Evolutionary conservation across 768 basidiomycete species (phyloP).

Genomic region (Podaxis pistillaris): DNA sequence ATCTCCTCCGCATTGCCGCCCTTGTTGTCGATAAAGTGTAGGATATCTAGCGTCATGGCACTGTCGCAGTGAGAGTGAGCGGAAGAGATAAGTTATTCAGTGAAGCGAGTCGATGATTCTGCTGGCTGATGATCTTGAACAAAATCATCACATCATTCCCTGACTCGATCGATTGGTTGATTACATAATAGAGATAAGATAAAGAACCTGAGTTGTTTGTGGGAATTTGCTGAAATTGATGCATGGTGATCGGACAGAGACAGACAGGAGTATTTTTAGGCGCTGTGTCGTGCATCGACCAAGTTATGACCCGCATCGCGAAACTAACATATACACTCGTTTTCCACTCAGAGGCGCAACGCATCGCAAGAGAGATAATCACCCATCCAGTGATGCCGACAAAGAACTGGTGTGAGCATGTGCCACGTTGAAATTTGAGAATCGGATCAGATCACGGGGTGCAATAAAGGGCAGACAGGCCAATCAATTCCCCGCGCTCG

Average conservation of each 20-base stretch:
- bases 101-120: background rate
- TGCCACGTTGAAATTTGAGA: conserved; percentile 9
- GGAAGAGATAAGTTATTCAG: background rate
- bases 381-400: background rate
- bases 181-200: conserved; percentile 8
- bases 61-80: background rate
- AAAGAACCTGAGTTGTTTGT: background rate
- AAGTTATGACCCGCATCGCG: background rate
- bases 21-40: conserved; percentile 79
- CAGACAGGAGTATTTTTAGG: background rate
- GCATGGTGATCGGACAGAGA: too few relatives aligned
- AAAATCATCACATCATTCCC: background rate
- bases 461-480: background rate
- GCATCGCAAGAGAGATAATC: background rate
- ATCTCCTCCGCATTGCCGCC: conserved; percentile 93
- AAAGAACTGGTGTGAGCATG: background rate
- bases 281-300: background rate
- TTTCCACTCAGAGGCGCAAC: background rate
- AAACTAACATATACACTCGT: background rate
- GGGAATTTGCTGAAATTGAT: too few relatives aligned
- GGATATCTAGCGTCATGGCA: conserved; percentile 80
- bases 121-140: background rate
- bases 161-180: conserved; percentile 5
- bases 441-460: conserved; percentile 13
- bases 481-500: background rate